Conservation (phyloP, 129 eudicot species). For the Gnaphalium uliginosum region DNA sequence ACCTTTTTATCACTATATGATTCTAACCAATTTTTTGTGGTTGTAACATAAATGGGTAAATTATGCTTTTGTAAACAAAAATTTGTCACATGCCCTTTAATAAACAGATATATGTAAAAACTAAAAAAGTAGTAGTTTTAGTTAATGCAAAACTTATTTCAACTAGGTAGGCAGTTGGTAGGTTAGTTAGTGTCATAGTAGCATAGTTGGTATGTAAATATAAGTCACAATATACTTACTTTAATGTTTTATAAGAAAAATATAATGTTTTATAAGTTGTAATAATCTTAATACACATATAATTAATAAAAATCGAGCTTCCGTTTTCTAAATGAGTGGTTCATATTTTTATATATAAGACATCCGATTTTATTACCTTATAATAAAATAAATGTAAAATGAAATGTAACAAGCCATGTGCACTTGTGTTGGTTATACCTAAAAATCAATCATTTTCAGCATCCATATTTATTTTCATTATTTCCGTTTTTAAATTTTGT, state of each 20-base stretch:
- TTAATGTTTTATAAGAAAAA: neutral
- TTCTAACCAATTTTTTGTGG: too few species aligned
- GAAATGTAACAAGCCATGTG: conserved; percentile 39
- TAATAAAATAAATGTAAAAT: neutral
- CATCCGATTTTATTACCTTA: neutral
- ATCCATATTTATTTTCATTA: neutral
- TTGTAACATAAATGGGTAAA: neutral
- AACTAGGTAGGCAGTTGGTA: conserved; percentile 8
- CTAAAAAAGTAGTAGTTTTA: neutral
- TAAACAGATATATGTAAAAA: neutral
- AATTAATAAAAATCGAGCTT: neutral
- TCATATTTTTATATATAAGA: neutral
- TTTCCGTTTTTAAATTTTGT: neutral
- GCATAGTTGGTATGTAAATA: conserved; percentile 7
- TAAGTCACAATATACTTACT: too few species aligned
- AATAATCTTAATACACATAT: neutral
- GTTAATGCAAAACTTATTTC: neutral
- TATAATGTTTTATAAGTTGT: too few species aligned
- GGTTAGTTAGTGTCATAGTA: conserved; percentile 12
- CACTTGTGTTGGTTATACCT: conserved; percentile 26
- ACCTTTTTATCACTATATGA: too few species aligned
- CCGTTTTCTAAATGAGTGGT: conserved; percentile 6
- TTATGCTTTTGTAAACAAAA: neutral
- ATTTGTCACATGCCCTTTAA: neutral
- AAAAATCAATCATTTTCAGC: conserved; percentile 22